Base-by-base conservation (phyloP, 805 yeast genomes). In the Pichia eremophila region DNA sequence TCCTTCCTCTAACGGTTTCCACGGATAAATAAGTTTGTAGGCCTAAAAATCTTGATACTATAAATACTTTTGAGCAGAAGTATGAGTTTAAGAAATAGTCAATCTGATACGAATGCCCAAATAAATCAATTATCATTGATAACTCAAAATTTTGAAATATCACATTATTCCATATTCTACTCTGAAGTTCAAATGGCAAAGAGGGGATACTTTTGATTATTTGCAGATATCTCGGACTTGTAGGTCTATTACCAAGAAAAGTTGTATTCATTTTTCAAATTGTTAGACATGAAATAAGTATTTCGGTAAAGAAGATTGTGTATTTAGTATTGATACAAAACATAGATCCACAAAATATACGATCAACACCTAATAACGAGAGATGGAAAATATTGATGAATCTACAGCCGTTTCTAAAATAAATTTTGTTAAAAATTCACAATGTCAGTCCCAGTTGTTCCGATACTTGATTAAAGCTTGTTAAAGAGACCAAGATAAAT, bases 141-240 rank as follows among this genome's bases (percentile, higher is more conserved):
- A 47, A n/a, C 12, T 19, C 36, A 8, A 43, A 37, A 34, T 47
- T 43, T 17, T 39, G 36, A 19, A 43, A 43, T 18, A 47, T 35
- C 6, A 43, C 14, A 11, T 18, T 28, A 12, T 32, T 34, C 50
- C 50, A 47, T 11, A 47, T 47, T 11, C 19, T 8, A 43, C 25
- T 36, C 22, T 47, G 43, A 28, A 47, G 8, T 29, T 47, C 50
- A 35, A 47, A 22, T 5, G 50, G 50, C 12, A 47, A 14, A 15
- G 22, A 29, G 2, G 46, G n/a, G 6, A 47, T 15, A 3, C 40
- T 39, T 27, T 38, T 38, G 1, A 46, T 37, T 11, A 39, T 27
- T 31, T 28, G 14, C 8, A 14, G 8, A 22, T 41, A 43, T 34
- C 32, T 42, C 5, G 32, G 14, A 9, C 7, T 22, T 22, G 25